These are phyloP conservation scores for Aspergillus asperescens DNA, from an alignment of 495 filamentous ascomycete genomes.

Conservation along the genomic window DNA sequence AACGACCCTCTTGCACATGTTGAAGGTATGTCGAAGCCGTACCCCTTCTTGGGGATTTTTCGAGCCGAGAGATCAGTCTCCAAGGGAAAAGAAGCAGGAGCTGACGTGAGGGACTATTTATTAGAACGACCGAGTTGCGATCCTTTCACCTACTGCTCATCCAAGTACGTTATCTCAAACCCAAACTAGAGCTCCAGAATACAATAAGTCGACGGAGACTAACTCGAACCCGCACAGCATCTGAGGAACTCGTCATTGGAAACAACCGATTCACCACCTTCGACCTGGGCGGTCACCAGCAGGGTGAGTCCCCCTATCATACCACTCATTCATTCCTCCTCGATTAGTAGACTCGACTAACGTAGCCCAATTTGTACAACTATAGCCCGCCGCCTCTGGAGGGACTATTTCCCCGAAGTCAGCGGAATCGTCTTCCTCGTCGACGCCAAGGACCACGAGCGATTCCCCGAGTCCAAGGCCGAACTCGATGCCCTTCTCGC, in stretches of 20 bases:
- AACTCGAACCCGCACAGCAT: constrained; percentile 50
- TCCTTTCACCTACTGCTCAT: constrained; percentile 84
- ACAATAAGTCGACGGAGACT: neutral
- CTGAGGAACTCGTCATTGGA: constrained; percentile 93
- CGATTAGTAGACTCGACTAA: neutral
- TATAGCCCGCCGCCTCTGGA: constrained; percentile 90
- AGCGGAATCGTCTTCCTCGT: constrained; percentile 97
- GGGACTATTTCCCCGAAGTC: constrained; percentile 98
- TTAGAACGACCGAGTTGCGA: constrained; percentile 89
- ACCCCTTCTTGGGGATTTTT: neutral
- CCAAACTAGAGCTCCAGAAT: neutral
- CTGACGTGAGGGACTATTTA: constrained; percentile 14
- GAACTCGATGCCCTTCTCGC: constrained; percentile 90
- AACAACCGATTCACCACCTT: constrained; percentile 97
- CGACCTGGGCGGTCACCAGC: constrained; percentile 94
- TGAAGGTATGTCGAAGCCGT: constrained; percentile 67
- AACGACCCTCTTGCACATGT: constrained; percentile 87
- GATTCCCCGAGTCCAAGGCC: constrained; percentile 87
- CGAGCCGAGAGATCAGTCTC: neutral
- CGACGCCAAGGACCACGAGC: constrained; percentile 93
- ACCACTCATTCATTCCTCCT: neutral
- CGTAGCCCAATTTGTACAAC: neutral
- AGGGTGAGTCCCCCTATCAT: constrained; percentile 60
- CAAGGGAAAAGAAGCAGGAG: neutral
- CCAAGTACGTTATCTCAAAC: constrained; percentile 58